A percentile compares a stretch with the other conserved stretches of the same genome.
Evolutionary conservation across 1,284 basidiomycete species (phyloP).

Genomic region (Tranzscheliella williamsii): DNA sequence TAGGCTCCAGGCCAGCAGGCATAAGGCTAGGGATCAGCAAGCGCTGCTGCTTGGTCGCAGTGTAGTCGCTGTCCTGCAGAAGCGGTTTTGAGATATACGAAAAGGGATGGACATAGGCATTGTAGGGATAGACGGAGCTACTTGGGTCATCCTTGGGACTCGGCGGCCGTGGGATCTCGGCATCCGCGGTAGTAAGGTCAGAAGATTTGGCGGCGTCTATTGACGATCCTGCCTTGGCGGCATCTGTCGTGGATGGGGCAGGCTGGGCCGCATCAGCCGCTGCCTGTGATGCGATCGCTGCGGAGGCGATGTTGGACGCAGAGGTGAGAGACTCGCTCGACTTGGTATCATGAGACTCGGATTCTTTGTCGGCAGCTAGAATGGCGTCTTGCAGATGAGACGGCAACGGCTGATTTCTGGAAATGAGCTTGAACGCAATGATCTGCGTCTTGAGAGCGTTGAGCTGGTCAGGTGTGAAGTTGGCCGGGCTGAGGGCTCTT

Average conservation of each 20-base stretch:
- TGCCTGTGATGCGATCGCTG: constrained; percentile 65
- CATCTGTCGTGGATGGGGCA: constrained; percentile 19
- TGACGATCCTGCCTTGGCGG: constrained; percentile 11
- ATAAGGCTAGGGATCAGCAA: constrained; percentile 84
- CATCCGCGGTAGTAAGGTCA: constrained; percentile 2
- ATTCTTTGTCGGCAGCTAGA: constrained; percentile 56
- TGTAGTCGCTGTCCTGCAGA: constrained; percentile 44
- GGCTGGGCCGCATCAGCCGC: constrained; percentile 67
- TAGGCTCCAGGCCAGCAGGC: constrained; percentile 90
- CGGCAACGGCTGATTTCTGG: constrained; percentile 78
- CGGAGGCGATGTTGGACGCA: constrained; percentile 77
- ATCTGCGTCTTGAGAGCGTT: constrained; percentile 84
- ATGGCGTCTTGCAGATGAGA: constrained; percentile 78
- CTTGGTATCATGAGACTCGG: constrained; percentile 62
- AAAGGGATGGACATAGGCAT: constrained; percentile 86
- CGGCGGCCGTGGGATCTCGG: constrained; percentile 40
- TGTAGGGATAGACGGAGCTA: constrained; percentile 90
- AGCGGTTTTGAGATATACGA: constrained; percentile 63
- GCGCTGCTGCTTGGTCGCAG: constrained; percentile 74
- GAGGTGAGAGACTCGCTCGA: constrained; percentile 66
- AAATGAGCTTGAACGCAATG: constrained; percentile 82
- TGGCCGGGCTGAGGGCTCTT: constrained; percentile 38
- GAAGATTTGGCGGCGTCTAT: constrained; percentile 10
- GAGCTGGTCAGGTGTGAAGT: constrained; percentile 77
- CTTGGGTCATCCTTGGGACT: constrained; percentile 69